phyloP scores from a whole-genome alignment of 176 grass and related monocot species.

The Lolium perenne region DNA sequence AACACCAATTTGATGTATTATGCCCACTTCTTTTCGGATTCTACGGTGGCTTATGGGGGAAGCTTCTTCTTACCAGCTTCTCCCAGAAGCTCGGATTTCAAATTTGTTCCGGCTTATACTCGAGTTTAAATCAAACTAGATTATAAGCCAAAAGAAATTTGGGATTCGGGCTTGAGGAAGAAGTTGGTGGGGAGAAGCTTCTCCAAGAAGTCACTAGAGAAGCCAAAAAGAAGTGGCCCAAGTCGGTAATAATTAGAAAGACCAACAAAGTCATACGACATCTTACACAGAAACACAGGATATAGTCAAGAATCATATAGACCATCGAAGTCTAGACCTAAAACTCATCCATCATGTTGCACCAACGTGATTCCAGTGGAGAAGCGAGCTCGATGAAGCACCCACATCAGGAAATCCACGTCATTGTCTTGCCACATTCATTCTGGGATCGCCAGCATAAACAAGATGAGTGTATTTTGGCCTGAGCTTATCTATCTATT shows the following conservation, averaged over 20 bases:
- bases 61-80: too few relatives aligned
- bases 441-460: not conserved
- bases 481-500: not conserved
- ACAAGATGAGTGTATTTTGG: not conserved
- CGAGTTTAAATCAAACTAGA: too few relatives aligned
- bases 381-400: not conserved
- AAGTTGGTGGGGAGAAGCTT: too few relatives aligned
- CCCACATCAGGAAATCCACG: not conserved
- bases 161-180: too few relatives aligned
- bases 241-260: not conserved
- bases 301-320: not conserved
- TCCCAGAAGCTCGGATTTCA: too few relatives aligned
- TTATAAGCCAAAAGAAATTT: too few relatives aligned
- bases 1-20: too few relatives aligned
- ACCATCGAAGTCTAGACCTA: not conserved
- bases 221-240: too few relatives aligned
- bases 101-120: too few relatives aligned
- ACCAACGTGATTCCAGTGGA: not conserved
- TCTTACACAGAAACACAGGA: not conserved
- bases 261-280: not conserved
- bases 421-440: not conserved
- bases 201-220: too few relatives aligned
- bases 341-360: not conserved
- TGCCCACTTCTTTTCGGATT: too few relatives aligned
- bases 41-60: too few relatives aligned